These are phyloP conservation scores for Penicillium hesseltinei DNA, from an alignment of 2,329 filamentous ascomycete species.

Conservation along the genomic window DNA sequence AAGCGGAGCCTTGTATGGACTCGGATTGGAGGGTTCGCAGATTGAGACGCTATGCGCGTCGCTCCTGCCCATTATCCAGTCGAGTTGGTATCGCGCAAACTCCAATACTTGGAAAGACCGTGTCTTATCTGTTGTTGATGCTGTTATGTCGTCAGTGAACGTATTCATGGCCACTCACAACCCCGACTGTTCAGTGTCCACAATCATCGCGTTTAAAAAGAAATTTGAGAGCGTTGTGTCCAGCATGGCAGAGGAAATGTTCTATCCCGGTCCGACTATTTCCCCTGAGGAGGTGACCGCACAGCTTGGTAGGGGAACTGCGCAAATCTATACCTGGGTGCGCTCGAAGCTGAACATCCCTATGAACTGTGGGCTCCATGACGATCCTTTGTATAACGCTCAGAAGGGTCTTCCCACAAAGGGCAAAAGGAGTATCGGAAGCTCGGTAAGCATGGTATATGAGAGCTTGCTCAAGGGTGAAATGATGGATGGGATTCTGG, in stretches of 20 bases:
- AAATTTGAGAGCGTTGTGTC: conserved; percentile 2
- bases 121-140: conserved; percentile 10
- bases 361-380: conserved; percentile 11
- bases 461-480: conserved; percentile 11
- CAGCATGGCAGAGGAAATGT: conserved; percentile 8
- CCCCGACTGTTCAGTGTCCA: conserved; percentile 7
- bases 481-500: conserved; percentile 7
- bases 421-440: conserved; percentile 15
- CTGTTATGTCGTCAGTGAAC: conserved; percentile 6
- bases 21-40: conserved; percentile 4
- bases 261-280: conserved; percentile 8
- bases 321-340: conserved; percentile 14
- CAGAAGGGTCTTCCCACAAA: conserved; percentile 7
- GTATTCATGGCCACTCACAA: conserved; percentile 6
- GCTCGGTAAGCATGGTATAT: conserved; percentile 12
- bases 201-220: conserved; percentile 8
- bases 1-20: conserved; percentile 6
- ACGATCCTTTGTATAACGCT: conserved; percentile 17
- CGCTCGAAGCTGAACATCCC: conserved; percentile 12
- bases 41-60: not conserved
- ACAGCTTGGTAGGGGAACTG: conserved; percentile 10
- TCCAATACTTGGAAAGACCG: conserved; percentile 17
- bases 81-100: conserved; percentile 14
- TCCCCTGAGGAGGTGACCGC: conserved; percentile 1
- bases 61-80: conserved; percentile 8